Evolutionary conservation across 352 stramenopile species (phyloP), one percentile per base, ranked within the genome.

Genomic region (Pythium rishiriense): DNA sequence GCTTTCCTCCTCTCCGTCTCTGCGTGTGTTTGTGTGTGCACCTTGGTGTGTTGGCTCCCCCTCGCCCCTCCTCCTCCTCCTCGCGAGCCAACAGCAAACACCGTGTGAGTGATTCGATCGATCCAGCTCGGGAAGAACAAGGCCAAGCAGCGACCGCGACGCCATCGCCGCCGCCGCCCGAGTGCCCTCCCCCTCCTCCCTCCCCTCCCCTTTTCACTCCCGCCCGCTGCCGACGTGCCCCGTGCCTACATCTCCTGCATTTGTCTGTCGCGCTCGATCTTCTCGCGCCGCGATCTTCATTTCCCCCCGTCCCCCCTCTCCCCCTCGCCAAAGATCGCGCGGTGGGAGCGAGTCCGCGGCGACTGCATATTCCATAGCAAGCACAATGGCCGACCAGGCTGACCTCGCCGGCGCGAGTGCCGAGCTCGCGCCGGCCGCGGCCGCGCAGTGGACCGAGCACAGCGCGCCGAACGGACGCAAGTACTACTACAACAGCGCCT

Each of bases 401-500:
- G 83, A 90, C 64, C 80, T 69, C 80, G 75, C 68, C 60, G 42
- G 76, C 48, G 58, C 70, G 25, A 55, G 45, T 37, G 70, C 45
- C 19, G 80, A 88, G 15, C 64, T 69, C 49, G 69, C 68, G 33
- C 73, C 69, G 29, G 64, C 73, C 11, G 73, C 73, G 37, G 68
- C 64, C 39, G 74, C 75, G 46, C 77, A 88, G 58, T 97, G 90
- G 90, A 93, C 89, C 54, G 90, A 97, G 72, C 90, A 97, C 74
- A 94, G 76, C 68, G 89, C 88, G 14, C 90, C 89, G 29, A 93
- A 97, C 64, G 90, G 90, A 57, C 83, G 89, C 75, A 93, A 93
- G 71, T 97, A 97, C 71, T 97, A 91, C 73, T 97, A 97, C 82
- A 97, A 97, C 72, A 78, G 85, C 72, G 76, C 85, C 61, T 96